Percentiles rank a stretch among this genome's conserved stretches.
These are phyloP conservation scores for Podila horticola DNA, from an alignment of 192 early-diverging fungal species.

Conservation along the genomic window DNA sequence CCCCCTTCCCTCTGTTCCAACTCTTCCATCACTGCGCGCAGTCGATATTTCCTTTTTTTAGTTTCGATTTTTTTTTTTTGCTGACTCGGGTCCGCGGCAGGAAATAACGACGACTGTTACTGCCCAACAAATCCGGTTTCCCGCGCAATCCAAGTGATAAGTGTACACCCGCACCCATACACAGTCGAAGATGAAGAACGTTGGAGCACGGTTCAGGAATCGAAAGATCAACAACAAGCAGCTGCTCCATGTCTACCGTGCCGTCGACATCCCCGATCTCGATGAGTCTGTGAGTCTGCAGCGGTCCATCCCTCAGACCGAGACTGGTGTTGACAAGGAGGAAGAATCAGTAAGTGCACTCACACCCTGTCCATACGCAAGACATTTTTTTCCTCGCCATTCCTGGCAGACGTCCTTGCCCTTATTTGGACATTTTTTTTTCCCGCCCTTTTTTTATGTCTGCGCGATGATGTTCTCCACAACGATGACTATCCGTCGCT, in stretches of 20 bases:
- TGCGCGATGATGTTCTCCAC: too few species aligned
- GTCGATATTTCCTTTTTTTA: too few species aligned
- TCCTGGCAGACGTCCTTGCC: neutral
- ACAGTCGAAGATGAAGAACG: slow-evolving; percentile 44
- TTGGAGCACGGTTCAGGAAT: slow-evolving; percentile 70
- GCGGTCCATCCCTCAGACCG: slow-evolving; percentile 71
- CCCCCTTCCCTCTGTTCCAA: neutral
- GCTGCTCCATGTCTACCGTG: slow-evolving; percentile 82
- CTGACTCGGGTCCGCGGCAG: slow-evolving; percentile 11
- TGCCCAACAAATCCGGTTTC: neutral
- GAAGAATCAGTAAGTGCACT: slow-evolving; percentile 84
- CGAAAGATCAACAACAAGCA: slow-evolving; percentile 93
- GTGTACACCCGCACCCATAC: neutral
- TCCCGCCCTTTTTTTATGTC: slow-evolving; percentile 12
- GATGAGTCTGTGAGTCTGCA: slow-evolving; percentile 74
- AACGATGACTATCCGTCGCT: too few species aligned
- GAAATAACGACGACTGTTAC: slow-evolving; percentile 3
- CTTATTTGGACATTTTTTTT: slow-evolving; percentile 16
- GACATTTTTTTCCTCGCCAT: too few species aligned
- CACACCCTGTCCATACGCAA: too few species aligned
- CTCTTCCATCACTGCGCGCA: neutral
- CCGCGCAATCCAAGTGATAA: neutral
- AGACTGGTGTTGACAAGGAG: slow-evolving; percentile 98
- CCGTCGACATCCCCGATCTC: slow-evolving; percentile 85
- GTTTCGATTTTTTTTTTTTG: neutral